A percentile compares a stretch with the other conserved stretches of the same genome.
Conservation (phyloP, 345 rosid genomes). For the Zanthoxylum bungeanum region DNA sequence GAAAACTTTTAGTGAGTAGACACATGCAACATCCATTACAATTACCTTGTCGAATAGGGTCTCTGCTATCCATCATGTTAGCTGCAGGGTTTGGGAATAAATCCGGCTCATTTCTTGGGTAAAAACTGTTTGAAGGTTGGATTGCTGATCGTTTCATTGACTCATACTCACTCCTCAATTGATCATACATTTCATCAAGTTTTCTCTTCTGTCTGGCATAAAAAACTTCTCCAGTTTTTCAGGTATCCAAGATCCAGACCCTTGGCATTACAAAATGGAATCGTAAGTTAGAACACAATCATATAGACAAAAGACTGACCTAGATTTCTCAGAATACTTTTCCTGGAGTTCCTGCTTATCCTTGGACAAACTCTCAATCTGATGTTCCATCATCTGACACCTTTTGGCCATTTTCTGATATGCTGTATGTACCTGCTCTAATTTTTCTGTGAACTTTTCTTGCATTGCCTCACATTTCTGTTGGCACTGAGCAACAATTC, state of each 20-base stretch:
- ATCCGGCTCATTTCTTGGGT: conserved; percentile 63
- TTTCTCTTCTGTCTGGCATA: conserved; percentile 87
- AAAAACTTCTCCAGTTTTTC: conserved; percentile 2
- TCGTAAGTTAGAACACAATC: conserved; percentile 1
- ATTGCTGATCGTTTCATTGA: conserved; percentile 75
- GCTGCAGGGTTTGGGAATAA: conserved; percentile 60
- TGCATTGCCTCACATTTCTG: conserved; percentile 94
- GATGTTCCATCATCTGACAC: conserved; percentile 93
- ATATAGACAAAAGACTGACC: conserved; percentile 38
- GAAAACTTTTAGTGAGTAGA: background rate
- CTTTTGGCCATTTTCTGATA: conserved; percentile 84
- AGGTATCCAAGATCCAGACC: conserved; percentile 8
- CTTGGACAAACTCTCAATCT: conserved; percentile 77
- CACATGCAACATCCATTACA: conserved; percentile 11
- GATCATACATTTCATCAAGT: conserved; percentile 98
- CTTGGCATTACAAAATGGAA: background rate
- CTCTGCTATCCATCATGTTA: conserved; percentile 63
- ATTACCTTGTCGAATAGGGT: conserved; percentile 70
- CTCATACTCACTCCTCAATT: conserved; percentile 71
- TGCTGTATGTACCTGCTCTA: conserved; percentile 87
- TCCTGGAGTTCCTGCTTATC: conserved; percentile 97
- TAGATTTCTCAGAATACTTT: conserved; percentile 87
- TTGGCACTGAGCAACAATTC: conserved; percentile 70
- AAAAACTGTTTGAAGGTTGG: conserved; percentile 72
- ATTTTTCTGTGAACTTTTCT: conserved; percentile 82